Evolutionary conservation across 805 yeast species (phyloP), one percentile per base, ranked within the genome.

Genomic region (Phaffomyces thermotolerans): DNA sequence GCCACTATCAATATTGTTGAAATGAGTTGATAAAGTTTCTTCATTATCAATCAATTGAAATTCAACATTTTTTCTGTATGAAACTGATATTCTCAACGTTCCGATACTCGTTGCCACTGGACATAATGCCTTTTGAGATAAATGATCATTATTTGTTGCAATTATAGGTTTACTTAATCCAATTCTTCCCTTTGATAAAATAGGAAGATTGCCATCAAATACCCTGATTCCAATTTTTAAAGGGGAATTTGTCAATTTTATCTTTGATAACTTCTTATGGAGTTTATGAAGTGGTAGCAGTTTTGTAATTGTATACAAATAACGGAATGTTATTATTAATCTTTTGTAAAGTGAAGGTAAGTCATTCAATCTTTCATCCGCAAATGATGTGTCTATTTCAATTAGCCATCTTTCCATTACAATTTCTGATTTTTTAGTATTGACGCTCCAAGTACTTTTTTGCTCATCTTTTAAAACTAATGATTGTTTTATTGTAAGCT

Each of bases 321-420:
- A 78, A 37, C 97, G 77, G 52, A 93, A 79, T 27, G 84, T 64
- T 0, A 89, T 67, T 22, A 86, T 76, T 27, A 90, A 75, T 52
- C 82, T 84, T 53, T 85, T 87, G 64, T 85, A 84, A 8, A 85
- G 74, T 36, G 72, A 63, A 1, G 89, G 84, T 14, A 84, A 68
- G 42, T 85, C 93, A 20, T 69, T 71, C 4, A 64, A 48, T 27
- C 37, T 50, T 8, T 51, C 51, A 56, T 66, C 58, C 58, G 67
- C 23, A 12, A 59, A 61, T 35, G 65, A 66, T 15, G 75, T 63
- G 54, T 84, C 90, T 47, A 90, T 75, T 60, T 90, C 96, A 30
- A 93, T 66, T 22, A 88, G 69, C 99, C 99, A 93, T 46, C 99
- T 73, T 58, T 93, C 99, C 45, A 93, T 65, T 2, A 93, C 96